phyloP scores from a whole-genome alignment of 2,329 filamentous ascomycete genomes.

The Chrysosporium queenslandicum region DNA sequence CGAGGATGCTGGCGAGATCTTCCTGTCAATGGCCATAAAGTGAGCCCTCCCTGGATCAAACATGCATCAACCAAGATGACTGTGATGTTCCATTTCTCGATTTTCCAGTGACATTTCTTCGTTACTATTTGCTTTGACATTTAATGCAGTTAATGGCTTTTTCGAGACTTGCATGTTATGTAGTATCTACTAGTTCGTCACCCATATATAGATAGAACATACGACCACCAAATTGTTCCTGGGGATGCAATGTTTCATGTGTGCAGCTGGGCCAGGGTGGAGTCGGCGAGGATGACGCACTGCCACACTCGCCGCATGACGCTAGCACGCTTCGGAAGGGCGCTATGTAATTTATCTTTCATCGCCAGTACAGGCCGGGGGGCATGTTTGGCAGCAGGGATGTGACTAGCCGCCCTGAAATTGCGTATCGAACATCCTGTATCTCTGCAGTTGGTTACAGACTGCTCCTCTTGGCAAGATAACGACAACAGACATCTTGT shows the following conservation, averaged over 20 bases:
- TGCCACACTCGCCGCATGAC: conserved; percentile 4
- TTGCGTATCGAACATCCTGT: background rate
- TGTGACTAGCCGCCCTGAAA: background rate
- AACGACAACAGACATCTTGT: background rate
- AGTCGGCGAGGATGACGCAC: conserved; percentile 8
- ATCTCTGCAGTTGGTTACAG: background rate
- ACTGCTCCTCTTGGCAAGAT: conserved; percentile 4
- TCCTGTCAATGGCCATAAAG: conserved; percentile 1
- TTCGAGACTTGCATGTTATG: too few relatives aligned
- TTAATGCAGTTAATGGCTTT: too few relatives aligned
- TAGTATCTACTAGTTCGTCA: too few relatives aligned
- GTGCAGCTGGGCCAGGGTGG: too few relatives aligned
- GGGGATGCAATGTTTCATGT: too few relatives aligned
- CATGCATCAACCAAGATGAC: background rate
- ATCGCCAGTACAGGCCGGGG: background rate
- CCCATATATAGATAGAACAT: too few relatives aligned
- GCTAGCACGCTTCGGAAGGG: background rate
- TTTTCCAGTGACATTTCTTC: too few relatives aligned
- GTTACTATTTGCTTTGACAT: too few relatives aligned
- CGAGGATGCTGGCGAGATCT: conserved; percentile 13
- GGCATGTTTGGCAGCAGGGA: background rate
- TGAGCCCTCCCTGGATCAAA: too few relatives aligned
- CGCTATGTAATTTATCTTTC: conserved; percentile 7
- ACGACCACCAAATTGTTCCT: too few relatives aligned
- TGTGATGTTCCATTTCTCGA: background rate